Base-by-base conservation (phyloP, 164 flowering plant genomes). In the Macadamia integrifolia region DNA sequence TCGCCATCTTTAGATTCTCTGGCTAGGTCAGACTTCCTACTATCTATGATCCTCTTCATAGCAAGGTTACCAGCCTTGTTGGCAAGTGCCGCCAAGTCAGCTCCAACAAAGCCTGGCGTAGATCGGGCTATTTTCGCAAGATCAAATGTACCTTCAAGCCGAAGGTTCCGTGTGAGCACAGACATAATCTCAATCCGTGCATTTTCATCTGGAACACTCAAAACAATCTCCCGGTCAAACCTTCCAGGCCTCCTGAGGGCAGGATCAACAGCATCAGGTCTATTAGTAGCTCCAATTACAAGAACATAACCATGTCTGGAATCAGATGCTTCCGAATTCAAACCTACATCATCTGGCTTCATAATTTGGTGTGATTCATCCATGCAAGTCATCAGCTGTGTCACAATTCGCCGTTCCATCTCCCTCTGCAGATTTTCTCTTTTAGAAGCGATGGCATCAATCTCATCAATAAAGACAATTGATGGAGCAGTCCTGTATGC, bases 271-370 rank as follows among this genome's bases (percentile, higher is more conserved):
- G 91, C 93, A 82, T 90, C 99, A 60, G 92, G 96, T 74, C 97
- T 85, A 75, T 94, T 94, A 32, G 99, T 94, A 67, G 99, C 99
- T 72, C 98, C 98, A 79, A 94, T 90, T 18, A 92, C 95, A 74
- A 94, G 88, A 56, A 89, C 95, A 82, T 87, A 79, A 1, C 94
- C 87, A 68, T 84, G 81, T 32, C 23, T 73, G 9, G 62, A n/a
- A 63, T 80, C 82, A 69, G 84, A 74, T n/a, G 57, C 50, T 65
- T 80, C 79, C 49, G 84, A 66, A 32, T 76, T 71, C 40, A 72
- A 65, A 71, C 78, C 75, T 50, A 17, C 61, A 59, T 78, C 79
- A 48, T 62, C 44, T 40, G 82, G 68, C 48, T 78, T 74, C 68
- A 66, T 57, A 64, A 61, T 71, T 60, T 78, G 82, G 52, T 80